phyloP scores from a whole-genome alignment of 1,139 yeast species.

The Suhomyces yuchorum region DNA sequence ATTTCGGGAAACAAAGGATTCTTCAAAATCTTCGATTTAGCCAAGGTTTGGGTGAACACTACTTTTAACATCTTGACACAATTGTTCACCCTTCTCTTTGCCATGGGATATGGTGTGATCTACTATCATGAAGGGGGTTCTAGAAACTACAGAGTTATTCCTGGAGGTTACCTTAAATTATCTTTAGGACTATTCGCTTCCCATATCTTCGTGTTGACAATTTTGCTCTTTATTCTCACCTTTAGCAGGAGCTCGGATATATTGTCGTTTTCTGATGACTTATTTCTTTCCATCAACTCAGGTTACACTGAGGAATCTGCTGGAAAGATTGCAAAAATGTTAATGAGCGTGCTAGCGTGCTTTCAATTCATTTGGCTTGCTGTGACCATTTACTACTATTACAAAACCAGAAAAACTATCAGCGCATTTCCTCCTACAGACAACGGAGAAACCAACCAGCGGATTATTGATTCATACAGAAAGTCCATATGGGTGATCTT shows the following conservation, averaged over 20 bases:
- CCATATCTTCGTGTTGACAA: background rate
- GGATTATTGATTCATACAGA: conserved; percentile 30
- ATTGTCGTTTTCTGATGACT: background rate
- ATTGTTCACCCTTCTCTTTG: conserved; percentile 29
- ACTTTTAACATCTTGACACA: background rate
- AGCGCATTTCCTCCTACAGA: conserved; percentile 35
- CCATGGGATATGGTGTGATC: conserved; percentile 46
- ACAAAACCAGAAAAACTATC: conserved; percentile 33
- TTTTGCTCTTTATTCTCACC: background rate
- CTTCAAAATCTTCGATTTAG: conserved; percentile 21
- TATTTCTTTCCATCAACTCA: background rate
- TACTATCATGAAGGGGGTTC: conserved; percentile 32
- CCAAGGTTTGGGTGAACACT: conserved; percentile 8
- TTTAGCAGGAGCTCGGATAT: background rate
- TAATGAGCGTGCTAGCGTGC: background rate
- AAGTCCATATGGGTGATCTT: conserved; percentile 33
- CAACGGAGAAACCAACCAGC: conserved; percentile 23
- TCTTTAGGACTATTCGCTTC: conserved; percentile 21
- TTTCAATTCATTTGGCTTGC: conserved; percentile 19
- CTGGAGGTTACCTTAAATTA: conserved; percentile 22
- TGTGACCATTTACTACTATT: conserved; percentile 25
- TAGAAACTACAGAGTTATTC: conserved; percentile 31
- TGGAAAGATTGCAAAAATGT: background rate
- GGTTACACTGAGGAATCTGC: background rate
- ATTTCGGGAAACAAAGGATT: conserved; percentile 18